Evolutionary conservation across 2,329 filamentous ascomycete genomes (phyloP), one percentile per base, ranked within the genome.

Genomic region (Pyrenophora tritici-repentis): DNA sequence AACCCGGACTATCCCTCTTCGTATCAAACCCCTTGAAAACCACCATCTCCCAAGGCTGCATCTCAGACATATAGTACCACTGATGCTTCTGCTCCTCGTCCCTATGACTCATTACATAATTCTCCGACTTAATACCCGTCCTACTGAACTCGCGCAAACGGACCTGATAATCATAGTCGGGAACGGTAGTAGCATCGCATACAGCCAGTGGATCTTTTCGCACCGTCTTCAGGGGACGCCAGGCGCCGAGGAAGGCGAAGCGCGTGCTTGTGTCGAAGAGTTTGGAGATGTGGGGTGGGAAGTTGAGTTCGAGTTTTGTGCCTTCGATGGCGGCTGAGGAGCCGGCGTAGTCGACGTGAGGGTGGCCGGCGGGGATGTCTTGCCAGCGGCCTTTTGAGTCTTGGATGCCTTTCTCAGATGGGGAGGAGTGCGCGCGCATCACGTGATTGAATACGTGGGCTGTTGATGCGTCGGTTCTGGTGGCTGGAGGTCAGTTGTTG

Each of bases 391-490:
- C 75, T 47, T 73, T 69, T 5, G 78, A 69, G 3, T 82, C 76
- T 49, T 70, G 65, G 0, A 74, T 52, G 38, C 59, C 70, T 0
- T 78, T 76, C 32, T 78, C 75, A 2, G 65, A 67, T 0, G 78
- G 79, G 0, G 82, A 74, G 55, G 81, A 75, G 61, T 77, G 73
- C 3, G 67, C 62, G 56, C 76, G 78, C 32, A 75, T 75, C 13
- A 70, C 74, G 29, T 71, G 73, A 20, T 65, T 65, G 46, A 62
- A 63, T 76, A 78, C 16, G 38, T 62, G 47, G 16, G 55, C 58
- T 18, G 45, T 50, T 14, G 54, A 53, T 6, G 58, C 59, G 20
- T 49, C 52, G 12, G 59, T 63, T 24, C 59, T 64, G 35, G 6
- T 5, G n/a, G 12, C 10, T 17, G 7, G 7, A 22, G 6, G 33